These are phyloP conservation scores for Aspergillus tamarii DNA, from an alignment of 2,329 filamentous ascomycete genomes.

Conservation along the genomic window DNA sequence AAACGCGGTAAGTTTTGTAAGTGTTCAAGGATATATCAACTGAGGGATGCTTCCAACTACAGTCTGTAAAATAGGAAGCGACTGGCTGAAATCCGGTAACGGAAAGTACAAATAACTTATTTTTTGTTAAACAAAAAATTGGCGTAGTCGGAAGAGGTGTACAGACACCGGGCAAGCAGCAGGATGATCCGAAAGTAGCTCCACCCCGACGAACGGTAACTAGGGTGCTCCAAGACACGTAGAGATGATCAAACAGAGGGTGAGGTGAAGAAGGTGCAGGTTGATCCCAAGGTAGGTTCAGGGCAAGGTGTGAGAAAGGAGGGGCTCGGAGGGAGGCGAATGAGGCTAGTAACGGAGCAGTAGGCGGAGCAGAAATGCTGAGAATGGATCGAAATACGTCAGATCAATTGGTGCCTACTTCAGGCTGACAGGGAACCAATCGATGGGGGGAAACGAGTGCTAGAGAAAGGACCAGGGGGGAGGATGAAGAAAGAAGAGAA, in stretches of 20 bases:
- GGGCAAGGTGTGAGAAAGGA: neutral
- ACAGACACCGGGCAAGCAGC: neutral
- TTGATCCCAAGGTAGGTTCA: conserved; percentile 2
- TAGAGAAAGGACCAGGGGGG: neutral
- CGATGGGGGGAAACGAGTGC: neutral
- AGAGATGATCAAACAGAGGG: conserved; percentile 2
- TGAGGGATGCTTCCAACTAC: neutral
- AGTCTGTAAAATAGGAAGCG: neutral
- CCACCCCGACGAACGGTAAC: neutral
- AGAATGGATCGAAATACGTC: neutral
- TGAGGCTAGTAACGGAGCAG: conserved; percentile 5
- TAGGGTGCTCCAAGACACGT: conserved; percentile 3
- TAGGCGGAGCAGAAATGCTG: neutral
- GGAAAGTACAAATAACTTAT: neutral
- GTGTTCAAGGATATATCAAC: neutral
- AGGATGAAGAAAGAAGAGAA: neutral
- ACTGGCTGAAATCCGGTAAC: neutral
- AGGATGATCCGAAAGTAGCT: neutral
- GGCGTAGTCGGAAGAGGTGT: neutral
- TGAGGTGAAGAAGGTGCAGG: conserved; percentile 7
- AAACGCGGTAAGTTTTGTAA: neutral
- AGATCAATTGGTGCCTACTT: conserved; percentile 6
- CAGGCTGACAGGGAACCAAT: neutral
- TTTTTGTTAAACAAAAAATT: neutral
- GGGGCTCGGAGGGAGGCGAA: conserved; percentile 14